Evolutionary conservation across 2,329 filamentous ascomycete species (phyloP).

Genomic region (Aspergillus pseudoterreus): DNA sequence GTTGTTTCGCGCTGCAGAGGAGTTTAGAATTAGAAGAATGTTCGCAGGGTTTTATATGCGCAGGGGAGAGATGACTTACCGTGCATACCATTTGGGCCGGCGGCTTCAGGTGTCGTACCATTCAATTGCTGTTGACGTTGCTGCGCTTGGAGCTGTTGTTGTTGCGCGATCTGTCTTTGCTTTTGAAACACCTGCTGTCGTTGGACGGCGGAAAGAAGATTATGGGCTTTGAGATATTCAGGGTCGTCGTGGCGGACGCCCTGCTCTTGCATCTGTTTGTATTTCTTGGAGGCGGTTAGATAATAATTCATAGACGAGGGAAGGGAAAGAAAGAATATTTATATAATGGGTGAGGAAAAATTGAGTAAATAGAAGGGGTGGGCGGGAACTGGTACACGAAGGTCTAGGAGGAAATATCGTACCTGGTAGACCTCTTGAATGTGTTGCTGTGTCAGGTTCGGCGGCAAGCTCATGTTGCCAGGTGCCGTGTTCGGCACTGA

Average conservation of each 20-base stretch:
- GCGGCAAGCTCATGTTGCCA: conserved; percentile 59
- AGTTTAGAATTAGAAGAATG: neutral
- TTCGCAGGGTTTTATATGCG: neutral
- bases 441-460: conserved; percentile 70
- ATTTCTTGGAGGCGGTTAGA: conserved; percentile 59
- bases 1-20: conserved; percentile 30
- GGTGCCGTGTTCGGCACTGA: conserved; percentile 65
- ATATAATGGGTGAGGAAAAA: neutral
- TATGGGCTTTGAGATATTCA: conserved; percentile 78
- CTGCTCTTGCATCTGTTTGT: conserved; percentile 79
- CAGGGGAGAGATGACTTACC: conserved; percentile 24
- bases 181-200: conserved; percentile 58
- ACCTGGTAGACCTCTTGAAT: conserved; percentile 67
- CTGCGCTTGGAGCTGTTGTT: conserved; percentile 39
- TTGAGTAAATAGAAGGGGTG: neutral
- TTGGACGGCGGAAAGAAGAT: conserved; percentile 70
- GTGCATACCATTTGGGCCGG: conserved; percentile 39
- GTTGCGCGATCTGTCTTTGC: conserved; percentile 47
- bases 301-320: neutral
- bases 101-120: conserved; percentile 27
- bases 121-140: conserved; percentile 47
- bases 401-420: conserved; percentile 17
- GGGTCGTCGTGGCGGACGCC: conserved; percentile 80
- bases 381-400: neutral
- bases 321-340: neutral